phyloP scores from a whole-genome alignment of 306 rosid species.

The Prosopis cineraria region DNA sequence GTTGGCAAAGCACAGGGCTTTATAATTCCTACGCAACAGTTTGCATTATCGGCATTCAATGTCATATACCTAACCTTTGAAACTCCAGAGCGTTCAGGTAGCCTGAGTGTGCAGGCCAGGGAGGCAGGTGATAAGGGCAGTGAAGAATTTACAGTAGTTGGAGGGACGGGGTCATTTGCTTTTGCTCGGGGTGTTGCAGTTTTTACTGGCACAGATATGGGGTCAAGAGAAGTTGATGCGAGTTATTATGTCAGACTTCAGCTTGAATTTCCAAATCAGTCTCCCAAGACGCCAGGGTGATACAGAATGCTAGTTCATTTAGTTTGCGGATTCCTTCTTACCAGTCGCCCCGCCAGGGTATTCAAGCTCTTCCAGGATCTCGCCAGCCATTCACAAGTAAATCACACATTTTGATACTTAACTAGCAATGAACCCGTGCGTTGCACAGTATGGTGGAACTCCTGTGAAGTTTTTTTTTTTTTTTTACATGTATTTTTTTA shows the following conservation, averaged over 20 bases:
- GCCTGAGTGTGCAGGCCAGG: slow-evolving; percentile 62
- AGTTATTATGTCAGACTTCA: slow-evolving; percentile 68
- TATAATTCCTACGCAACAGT: slow-evolving; percentile 62
- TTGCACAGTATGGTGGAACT: too few species aligned
- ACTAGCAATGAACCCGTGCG: too few species aligned
- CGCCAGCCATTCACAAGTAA: too few species aligned
- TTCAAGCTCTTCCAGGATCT: too few species aligned
- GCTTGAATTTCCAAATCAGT: slow-evolving; percentile 10
- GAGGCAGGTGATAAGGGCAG: slow-evolving; percentile 32
- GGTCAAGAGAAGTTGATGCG: slow-evolving; percentile 31
- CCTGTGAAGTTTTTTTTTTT: too few species aligned
- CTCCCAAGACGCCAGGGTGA: neutral
- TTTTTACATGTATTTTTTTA: too few species aligned
- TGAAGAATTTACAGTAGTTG: slow-evolving; percentile 61
- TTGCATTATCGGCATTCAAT: slow-evolving; percentile 66
- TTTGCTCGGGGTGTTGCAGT: slow-evolving; percentile 82
- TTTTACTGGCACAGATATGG: slow-evolving; percentile 44
- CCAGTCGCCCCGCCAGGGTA: too few species aligned
- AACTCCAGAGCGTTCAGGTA: slow-evolving; percentile 63
- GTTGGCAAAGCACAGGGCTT: slow-evolving; percentile 78
- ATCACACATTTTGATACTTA: too few species aligned
- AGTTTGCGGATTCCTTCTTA: neutral
- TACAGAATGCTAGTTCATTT: neutral
- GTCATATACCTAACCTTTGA: slow-evolving; percentile 73
- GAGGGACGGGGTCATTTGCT: slow-evolving; percentile 91